A percentile compares a stretch with the other conserved stretches of the same genome.
Evolutionary conservation across 140 eudicot genomes (phyloP).

Genomic region (Eryngium alpinum): DNA sequence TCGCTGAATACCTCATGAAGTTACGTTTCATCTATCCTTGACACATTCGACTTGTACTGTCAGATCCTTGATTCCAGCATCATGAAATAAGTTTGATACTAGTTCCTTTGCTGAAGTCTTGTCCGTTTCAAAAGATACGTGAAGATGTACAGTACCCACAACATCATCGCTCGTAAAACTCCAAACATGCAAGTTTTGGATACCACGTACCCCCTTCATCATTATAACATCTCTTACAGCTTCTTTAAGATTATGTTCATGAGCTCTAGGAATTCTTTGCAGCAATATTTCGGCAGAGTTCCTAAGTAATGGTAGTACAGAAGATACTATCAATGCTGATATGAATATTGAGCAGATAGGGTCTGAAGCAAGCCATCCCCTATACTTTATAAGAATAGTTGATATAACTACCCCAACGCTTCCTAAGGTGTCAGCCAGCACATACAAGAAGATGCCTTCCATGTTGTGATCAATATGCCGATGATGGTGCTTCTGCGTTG

Average conservation of each 20-base stretch:
- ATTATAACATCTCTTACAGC: constrained; percentile 51
- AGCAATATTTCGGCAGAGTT: constrained; percentile 86
- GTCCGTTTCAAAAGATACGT: constrained; percentile 56
- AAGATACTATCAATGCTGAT: constrained; percentile 66
- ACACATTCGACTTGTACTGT: constrained; percentile 67
- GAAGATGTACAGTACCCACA: constrained; percentile 76
- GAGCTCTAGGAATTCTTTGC: constrained; percentile 82
- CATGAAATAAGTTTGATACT: constrained; percentile 43
- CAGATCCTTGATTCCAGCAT: constrained; percentile 79
- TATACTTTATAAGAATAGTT: constrained; percentile 80
- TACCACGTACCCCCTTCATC: constrained; percentile 65
- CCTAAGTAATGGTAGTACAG: constrained; percentile 83
- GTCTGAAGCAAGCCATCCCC: constrained; percentile 95
- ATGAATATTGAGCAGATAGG: constrained; percentile 92
- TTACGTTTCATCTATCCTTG: constrained; percentile 16
- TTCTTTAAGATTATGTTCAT: constrained; percentile 57
- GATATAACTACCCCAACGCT: constrained; percentile 95
- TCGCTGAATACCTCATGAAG: constrained; percentile 5
- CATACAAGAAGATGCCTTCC: constrained; percentile 99
- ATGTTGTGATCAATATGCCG: constrained; percentile 89
- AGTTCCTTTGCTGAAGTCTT: constrained; percentile 39
- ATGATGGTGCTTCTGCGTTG: constrained; percentile 45
- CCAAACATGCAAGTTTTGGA: constrained; percentile 84
- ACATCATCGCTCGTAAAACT: constrained; percentile 78
- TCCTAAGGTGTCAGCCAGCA: constrained; percentile 92